Evolutionary conservation across 2,329 filamentous ascomycete genomes (phyloP), one percentile per base, ranked within the genome.

Genomic region (Colletotrichum sp.): DNA sequence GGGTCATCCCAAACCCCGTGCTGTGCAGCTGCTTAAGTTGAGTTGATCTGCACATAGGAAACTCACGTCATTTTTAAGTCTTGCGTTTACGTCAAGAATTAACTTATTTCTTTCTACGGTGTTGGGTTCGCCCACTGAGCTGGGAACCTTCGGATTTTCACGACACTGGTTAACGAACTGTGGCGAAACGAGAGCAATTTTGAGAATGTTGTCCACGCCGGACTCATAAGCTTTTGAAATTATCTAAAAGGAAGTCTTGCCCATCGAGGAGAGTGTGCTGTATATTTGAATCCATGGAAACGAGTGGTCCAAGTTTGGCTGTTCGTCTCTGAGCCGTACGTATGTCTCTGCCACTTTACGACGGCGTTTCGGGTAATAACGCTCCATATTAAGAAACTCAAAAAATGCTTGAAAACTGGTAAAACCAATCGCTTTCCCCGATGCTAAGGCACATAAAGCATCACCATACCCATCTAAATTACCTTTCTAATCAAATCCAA

Each of bases 211-310:
- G 44, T 22, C 44, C 6, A 52, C 44, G 10, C n/a, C 12, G 44
- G 4, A 52, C 44, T 52, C n/a, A 22, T 1, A 13, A 52, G 10
- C 10, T 22, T 13, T 13, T 52, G 44, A 13, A 8, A 22, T 12
- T 22, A 8, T 22, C 10, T 52, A 3, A 0, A 1, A n/a, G 0
- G 1, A 12, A 10, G 18, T 44, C 39, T 22, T 22, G 1, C 12
- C 3, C 3, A 13, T 8, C 10, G 44, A 13, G 0, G 4, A n/a
- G 44, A 52, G 2, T 13, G 6, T 4, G n/a, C n/a, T 7, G 6
- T 22, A 22, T 22, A 22, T 13, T 52, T 52, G 6, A 52, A 13
- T n/a, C n/a, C n/a, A n/a, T 52, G n/a, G 44, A 8, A 22, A 52
- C n/a, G 1, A 52, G 1, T 13, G 4, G 44, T 13, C n/a, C 10